phyloP scores from a whole-genome alignment of 2,329 filamentous ascomycete genomes.

The Knufia fluminis region DNA sequence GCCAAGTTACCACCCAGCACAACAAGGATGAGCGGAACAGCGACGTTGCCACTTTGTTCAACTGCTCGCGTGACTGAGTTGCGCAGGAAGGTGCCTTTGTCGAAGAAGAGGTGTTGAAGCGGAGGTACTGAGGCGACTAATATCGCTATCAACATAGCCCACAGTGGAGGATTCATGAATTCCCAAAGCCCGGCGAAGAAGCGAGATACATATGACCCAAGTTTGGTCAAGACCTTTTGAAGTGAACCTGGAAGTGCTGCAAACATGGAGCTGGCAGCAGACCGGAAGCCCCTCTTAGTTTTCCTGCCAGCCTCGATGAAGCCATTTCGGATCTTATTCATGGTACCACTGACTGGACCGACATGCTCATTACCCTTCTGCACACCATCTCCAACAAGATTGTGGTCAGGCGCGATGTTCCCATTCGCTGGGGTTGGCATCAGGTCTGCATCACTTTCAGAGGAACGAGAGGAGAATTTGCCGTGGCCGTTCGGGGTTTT shows the following conservation, averaged over 20 bases:
- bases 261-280: constrained; percentile 31
- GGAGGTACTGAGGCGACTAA: constrained; percentile 78
- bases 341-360: constrained; percentile 23
- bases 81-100: constrained; percentile 76
- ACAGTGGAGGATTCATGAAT: constrained; percentile 97
- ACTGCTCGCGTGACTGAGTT: constrained; percentile 90
- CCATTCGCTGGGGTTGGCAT: constrained; percentile 41
- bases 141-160: constrained; percentile 91
- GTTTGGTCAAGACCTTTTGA: constrained; percentile 41
- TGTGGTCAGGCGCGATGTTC: constrained; percentile 37
- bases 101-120: constrained; percentile 79
- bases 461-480: constrained; percentile 12
- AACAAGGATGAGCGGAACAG: constrained; percentile 88
- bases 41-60: constrained; percentile 75
- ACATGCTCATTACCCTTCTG: constrained; percentile 24
- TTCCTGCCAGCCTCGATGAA: constrained; percentile 18
- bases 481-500: constrained; percentile 19
- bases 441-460: constrained; percentile 17
- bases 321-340: constrained; percentile 25
- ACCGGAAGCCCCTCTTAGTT: constrained; percentile 18
- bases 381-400: constrained; percentile 44
- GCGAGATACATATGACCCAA: constrained; percentile 34
- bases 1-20: constrained; percentile 92
- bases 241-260: constrained; percentile 42
- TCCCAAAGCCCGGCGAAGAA: constrained; percentile 67